Base-by-base conservation (phyloP, 78 protist genomes). In the Speleostelium caveatum region DNA sequence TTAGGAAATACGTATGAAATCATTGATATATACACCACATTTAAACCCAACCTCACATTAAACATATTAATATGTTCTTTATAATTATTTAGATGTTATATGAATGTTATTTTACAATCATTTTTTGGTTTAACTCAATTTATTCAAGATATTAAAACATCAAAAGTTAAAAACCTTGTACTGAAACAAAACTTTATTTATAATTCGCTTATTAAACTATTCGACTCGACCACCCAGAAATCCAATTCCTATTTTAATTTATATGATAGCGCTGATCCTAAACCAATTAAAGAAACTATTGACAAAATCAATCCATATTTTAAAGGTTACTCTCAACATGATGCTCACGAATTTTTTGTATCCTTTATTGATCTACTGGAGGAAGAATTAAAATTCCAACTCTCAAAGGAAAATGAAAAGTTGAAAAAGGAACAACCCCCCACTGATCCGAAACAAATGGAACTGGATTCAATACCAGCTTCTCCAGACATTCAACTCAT, bases 21-120 rank as follows among this genome's bases (percentile, higher is more conserved):
- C n/a, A n/a, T n/a, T n/a, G n/a, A n/a, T n/a, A n/a, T n/a, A n/a
- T n/a, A n/a, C n/a, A n/a, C n/a, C n/a, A n/a, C n/a, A n/a, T n/a
- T n/a, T n/a, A n/a, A n/a, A n/a, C n/a, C n/a, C n/a, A n/a, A n/a
- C n/a, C n/a, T n/a, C n/a, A n/a, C n/a, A n/a, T n/a, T n/a, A n/a
- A n/a, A n/a, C n/a, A n/a, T n/a, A n/a, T n/a, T n/a, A n/a, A n/a
- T n/a, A n/a, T n/a, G n/a, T n/a, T n/a, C n/a, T n/a, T n/a, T n/a
- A n/a, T n/a, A n/a, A n/a, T n/a, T n/a, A n/a, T n/a, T n/a, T n/a
- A n/a, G n/a, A n/a, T 78, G 87, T 66, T 78, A 66, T 66, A 78
- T 78, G 87, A 78, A 66, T 78, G 74, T 59, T 3, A 61, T 78
- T 35, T 78, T 78, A 28, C 87, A 78, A 66, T 78, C 87, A 53